phyloP scores from a whole-genome alignment of 2,329 filamentous ascomycete species.

The Aschersonia sp. region DNA sequence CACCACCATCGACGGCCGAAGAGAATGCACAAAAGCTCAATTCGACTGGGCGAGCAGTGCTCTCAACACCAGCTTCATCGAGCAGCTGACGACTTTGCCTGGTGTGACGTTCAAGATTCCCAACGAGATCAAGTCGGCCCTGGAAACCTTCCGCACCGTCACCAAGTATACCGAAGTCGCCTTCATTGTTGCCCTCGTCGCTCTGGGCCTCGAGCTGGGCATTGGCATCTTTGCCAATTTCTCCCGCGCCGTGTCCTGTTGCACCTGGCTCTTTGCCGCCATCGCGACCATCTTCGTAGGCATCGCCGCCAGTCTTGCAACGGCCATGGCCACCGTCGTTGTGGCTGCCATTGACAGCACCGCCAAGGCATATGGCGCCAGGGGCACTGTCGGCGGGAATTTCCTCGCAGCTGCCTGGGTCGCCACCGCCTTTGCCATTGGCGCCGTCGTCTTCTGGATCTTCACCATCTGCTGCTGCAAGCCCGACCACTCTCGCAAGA shows the following conservation, averaged over 20 bases:
- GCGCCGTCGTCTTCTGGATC: conserved; percentile 76
- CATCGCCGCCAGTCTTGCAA: conserved; percentile 57
- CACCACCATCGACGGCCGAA: conserved; percentile 35
- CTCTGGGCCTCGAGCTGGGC: conserved; percentile 57
- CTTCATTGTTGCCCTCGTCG: conserved; percentile 59
- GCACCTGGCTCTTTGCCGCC: conserved; percentile 63
- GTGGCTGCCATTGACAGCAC: conserved; percentile 36
- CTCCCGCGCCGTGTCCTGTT: conserved; percentile 66
- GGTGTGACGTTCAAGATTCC: conserved; percentile 51
- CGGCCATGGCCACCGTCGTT: conserved; percentile 57
- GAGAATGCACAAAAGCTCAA: conserved; percentile 55
- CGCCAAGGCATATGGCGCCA: conserved; percentile 58
- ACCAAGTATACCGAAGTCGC: conserved; percentile 73
- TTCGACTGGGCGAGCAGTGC: conserved; percentile 66
- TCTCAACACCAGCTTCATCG: conserved; percentile 46
- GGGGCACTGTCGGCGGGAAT: conserved; percentile 47
- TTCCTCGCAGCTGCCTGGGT: conserved; percentile 70
- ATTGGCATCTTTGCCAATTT: conserved; percentile 73
- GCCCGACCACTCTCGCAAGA: conserved; percentile 18
- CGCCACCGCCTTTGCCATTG: conserved; percentile 62
- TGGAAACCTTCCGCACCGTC: conserved; percentile 61
- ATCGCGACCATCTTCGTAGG: conserved; percentile 41
- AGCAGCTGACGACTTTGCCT: conserved; percentile 32
- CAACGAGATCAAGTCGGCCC: conserved; percentile 45
- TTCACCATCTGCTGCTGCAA: conserved; percentile 88